Evolutionary conservation across 257 asterid genomes (phyloP).

Genomic region (Anisodus tanguticus): DNA sequence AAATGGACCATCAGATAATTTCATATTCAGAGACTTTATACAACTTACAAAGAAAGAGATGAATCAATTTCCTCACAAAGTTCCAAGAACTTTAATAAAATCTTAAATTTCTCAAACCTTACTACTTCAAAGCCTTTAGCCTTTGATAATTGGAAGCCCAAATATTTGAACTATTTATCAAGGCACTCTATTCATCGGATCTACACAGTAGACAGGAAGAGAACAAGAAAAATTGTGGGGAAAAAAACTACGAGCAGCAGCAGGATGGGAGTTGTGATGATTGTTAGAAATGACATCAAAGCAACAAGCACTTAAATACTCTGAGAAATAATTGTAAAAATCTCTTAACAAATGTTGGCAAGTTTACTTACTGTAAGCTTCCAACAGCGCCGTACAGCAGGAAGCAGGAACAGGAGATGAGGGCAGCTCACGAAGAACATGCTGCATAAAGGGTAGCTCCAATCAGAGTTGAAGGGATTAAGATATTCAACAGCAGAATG

Average conservation of each 20-base stretch:
- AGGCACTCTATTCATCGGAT: background rate
- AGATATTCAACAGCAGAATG: slow-evolving; percentile 3
- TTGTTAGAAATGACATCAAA: background rate
- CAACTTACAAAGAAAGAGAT: background rate
- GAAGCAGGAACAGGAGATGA: slow-evolving; percentile 99
- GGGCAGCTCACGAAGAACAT: slow-evolving; percentile 94
- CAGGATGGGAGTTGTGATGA: background rate
- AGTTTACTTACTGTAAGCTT: slow-evolving; percentile 72
- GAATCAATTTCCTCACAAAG: background rate
- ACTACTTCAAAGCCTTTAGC: background rate
- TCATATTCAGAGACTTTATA: background rate
- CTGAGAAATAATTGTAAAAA: slow-evolving; percentile 17
- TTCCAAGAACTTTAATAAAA: background rate
- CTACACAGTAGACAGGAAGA: background rate
- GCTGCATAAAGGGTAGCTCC: slow-evolving; percentile 56
- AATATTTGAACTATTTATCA: background rate
- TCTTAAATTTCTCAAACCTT: background rate
- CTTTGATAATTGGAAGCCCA: slow-evolving; percentile 4
- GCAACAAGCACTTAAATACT: background rate
- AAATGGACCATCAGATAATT: background rate
- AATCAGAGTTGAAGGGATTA: slow-evolving; percentile 18
- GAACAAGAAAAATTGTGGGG: background rate
- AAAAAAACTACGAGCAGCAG: background rate
- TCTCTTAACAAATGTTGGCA: background rate
- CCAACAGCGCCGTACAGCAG: slow-evolving; percentile 92